A percentile compares a stretch with the other conserved stretches of the same genome.
These are phyloP conservation scores for Coleophoma crateriformis DNA, from an alignment of 2,329 filamentous ascomycete species.

Conservation along the genomic window DNA sequence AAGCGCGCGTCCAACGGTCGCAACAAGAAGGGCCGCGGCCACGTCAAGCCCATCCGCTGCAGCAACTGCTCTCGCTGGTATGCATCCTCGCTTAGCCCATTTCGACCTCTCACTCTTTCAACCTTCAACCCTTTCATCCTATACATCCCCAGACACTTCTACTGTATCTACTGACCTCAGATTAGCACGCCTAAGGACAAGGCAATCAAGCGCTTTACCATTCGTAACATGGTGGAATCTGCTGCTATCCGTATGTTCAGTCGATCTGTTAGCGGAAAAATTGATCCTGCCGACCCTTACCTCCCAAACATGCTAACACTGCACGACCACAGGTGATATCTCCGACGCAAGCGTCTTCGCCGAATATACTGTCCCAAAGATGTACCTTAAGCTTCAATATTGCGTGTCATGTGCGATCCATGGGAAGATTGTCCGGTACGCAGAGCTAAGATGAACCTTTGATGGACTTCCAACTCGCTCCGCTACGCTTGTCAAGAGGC, in stretches of 20 bases:
- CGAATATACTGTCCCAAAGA: conserved; percentile 99
- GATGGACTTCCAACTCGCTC: conserved; percentile 35
- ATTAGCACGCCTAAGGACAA: conserved; percentile 73
- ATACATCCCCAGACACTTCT: no score
- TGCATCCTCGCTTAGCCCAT: no score
- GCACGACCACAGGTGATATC: conserved; percentile 78
- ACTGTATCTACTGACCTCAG: no score
- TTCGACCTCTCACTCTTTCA: no score
- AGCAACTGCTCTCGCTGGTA: conserved; percentile 68
- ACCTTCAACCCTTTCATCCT: no score
- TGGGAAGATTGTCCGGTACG: conserved; percentile 99
- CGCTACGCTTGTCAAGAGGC: neutral
- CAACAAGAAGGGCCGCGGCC: conserved; percentile 99
- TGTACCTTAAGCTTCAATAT: conserved; percentile 99
- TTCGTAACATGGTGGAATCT: conserved; percentile 99
- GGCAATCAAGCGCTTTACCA: conserved; percentile 99
- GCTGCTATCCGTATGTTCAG: conserved; percentile 90
- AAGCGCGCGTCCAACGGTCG: conserved; percentile 78
- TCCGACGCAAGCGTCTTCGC: conserved; percentile 98
- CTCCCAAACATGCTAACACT: neutral
- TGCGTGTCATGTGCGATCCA: conserved; percentile 99
- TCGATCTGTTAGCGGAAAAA: no score
- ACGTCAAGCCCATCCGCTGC: conserved; percentile 98
- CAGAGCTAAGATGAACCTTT: conserved; percentile 54
- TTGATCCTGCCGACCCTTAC: no score